Evolutionary conservation across 441 rosid species (phyloP).

Genomic region (Populus hybrid): DNA sequence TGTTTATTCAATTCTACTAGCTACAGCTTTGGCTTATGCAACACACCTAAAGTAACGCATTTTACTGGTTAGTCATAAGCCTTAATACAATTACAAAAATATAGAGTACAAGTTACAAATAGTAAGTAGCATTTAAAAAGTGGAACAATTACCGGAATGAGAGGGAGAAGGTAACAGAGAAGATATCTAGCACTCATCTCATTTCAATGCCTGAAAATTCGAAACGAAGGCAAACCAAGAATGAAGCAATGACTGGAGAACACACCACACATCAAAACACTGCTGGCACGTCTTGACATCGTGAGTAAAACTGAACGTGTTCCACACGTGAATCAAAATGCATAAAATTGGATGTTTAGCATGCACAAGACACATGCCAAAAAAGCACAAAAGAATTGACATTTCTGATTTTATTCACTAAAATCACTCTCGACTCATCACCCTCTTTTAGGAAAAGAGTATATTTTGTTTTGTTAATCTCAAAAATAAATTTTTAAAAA

Average conservation of each 20-base stretch:
- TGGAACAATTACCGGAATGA: neutral
- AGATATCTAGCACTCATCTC: neutral
- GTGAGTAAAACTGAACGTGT: neutral
- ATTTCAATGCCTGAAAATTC: neutral
- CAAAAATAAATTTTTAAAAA: too few relatives aligned
- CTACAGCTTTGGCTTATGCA: neutral
- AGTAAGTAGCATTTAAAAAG: too few relatives aligned
- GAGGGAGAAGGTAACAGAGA: neutral
- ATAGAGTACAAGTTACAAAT: too few relatives aligned
- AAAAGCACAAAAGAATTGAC: too few relatives aligned
- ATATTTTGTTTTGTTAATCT: rapidly evolving
- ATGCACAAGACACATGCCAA: neutral
- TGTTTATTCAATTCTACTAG: too few relatives aligned
- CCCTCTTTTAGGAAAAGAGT: too few relatives aligned
- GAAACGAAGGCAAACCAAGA: neutral
- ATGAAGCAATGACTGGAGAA: neutral
- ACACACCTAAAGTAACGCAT: neutral
- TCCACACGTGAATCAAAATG: neutral
- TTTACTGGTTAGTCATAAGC: neutral
- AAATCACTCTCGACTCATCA: too few relatives aligned
- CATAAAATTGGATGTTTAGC: neutral
- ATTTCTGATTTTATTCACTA: too few relatives aligned
- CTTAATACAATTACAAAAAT: too few relatives aligned
- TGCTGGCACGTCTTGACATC: neutral
- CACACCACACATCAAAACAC: neutral